These are phyloP conservation scores for Citrus sinensis DNA, from an alignment of 345 rosid genomes.

Conservation along the genomic window DNA sequence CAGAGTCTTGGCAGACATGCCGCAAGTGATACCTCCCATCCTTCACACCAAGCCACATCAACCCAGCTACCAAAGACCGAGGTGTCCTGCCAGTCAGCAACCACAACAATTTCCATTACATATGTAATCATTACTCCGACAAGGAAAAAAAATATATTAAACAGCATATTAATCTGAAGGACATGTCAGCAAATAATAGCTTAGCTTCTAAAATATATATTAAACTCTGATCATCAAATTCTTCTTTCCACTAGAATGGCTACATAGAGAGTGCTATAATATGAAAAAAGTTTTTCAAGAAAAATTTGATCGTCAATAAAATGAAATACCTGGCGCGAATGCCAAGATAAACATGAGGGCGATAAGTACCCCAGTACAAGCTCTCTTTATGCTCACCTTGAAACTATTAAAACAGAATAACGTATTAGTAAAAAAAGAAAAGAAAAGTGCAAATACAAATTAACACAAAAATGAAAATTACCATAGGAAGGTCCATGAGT, in stretches of 20 bases:
- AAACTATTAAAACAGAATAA: constrained; percentile 44
- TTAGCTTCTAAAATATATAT: neutral
- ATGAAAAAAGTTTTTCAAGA: neutral
- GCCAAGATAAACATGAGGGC: constrained; percentile 85
- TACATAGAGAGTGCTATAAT: neutral
- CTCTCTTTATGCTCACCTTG: constrained; percentile 82
- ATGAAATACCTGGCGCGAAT: constrained; percentile 67
- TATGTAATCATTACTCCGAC: no score
- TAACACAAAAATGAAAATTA: neutral
- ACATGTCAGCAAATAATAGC: neutral
- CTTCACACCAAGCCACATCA: constrained; percentile 86
- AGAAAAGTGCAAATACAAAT: neutral
- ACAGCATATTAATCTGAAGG: neutral
- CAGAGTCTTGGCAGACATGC: constrained; percentile 78
- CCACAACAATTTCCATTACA: neutral
- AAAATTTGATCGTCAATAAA: neutral
- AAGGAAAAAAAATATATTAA: neutral
- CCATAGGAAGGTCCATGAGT: constrained; percentile 72
- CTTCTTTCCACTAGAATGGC: neutral
- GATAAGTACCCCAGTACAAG: constrained; percentile 91
- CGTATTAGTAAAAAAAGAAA: neutral
- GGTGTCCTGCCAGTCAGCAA: constrained; percentile 60
- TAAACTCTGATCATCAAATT: neutral
- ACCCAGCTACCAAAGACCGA: constrained; percentile 69
- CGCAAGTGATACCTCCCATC: constrained; percentile 66